Conservation (phyloP, 768 basidiomycete species). For the Mycena vitilis region DNA sequence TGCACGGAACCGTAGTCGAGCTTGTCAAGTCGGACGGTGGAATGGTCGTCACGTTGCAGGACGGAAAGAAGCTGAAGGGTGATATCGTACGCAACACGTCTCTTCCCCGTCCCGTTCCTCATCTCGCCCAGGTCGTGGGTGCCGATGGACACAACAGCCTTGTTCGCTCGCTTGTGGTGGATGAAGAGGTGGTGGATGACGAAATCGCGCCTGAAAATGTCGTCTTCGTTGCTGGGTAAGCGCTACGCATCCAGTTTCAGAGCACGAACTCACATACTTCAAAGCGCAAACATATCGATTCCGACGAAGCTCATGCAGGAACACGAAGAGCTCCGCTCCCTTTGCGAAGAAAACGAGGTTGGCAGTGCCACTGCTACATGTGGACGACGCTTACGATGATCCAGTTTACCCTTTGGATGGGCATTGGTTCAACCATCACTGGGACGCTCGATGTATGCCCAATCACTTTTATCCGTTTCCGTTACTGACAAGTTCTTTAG, state of each 20-base stretch:
- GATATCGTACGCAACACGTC: conserved; percentile 10
- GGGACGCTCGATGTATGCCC: conserved; percentile 18
- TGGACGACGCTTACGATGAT: neutral
- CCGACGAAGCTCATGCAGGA: conserved; percentile 16
- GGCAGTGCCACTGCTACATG: neutral
- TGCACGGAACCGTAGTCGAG: neutral
- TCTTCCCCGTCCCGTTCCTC: neutral
- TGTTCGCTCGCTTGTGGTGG: conserved; percentile 26
- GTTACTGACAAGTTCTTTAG: neutral
- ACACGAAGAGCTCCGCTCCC: conserved; percentile 17
- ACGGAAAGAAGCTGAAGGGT: conserved; percentile 8
- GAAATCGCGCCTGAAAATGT: neutral
- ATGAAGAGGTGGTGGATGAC: conserved; percentile 13
- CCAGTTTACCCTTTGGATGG: conserved; percentile 33
- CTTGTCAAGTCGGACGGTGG: neutral
- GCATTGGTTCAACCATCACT: conserved; percentile 19
- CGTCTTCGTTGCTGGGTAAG: conserved; percentile 21
- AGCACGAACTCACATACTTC: neutral
- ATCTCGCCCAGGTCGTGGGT: conserved; percentile 25
- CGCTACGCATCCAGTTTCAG: neutral
- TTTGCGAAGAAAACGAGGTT: conserved; percentile 25
- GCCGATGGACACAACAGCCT: conserved; percentile 53
- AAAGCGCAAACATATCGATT: conserved; percentile 26
- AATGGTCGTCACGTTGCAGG: conserved; percentile 4
- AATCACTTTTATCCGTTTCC: neutral